Base-by-base conservation (phyloP, 73 alveolate species). In the Blepharisma stoltei region DNA sequence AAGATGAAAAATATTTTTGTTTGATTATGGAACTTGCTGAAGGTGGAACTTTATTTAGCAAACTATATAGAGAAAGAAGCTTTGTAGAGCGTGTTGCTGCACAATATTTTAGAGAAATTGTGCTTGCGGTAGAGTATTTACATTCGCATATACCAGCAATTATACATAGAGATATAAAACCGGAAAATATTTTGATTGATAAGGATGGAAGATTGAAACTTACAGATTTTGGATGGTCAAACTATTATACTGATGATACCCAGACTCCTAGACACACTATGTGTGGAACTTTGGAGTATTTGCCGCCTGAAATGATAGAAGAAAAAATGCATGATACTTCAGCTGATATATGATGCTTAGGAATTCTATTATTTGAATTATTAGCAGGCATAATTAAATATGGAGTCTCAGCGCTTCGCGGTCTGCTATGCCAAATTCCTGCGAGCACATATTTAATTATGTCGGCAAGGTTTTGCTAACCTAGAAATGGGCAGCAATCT, bases 1-100 rank as follows among this genome's bases (percentile, higher is more conserved):
- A 91, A 80, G 97, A 91, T 71, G 97, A 88, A 77, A 95, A 89
- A 80, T 87, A 86, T 77, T 91, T 88, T 81, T 91, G 90, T 71
- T 81, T 91, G 43, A 85, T 91, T 66, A 81, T 83, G 67, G 69
- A 83, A 37, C 80, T 78, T 54, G 85, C 87, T 76, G 71, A 84
- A 6, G 82, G 78, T 25, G 91, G 87, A 4, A 32, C 80, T 60
- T 84, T 83, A 7, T 83, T 68, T 70, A 32, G 81, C 5, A 44
- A 67, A 53, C 81, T 83, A 6, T 67, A 83, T 32, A 84, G 88
- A 70, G 82, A 83, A 45, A 87, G 88, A 45, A 75, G 89, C 20
- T 78, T 83, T n/a, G 89, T 88, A 65, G 94, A 91, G 86, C 82
- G 82, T 45, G 81, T 83, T 20, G 89, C 95, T 32, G 97, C 97